Conservation (phyloP, 2,329 filamentous ascomycete species). For the Colletotrichum somersetense region DNA sequence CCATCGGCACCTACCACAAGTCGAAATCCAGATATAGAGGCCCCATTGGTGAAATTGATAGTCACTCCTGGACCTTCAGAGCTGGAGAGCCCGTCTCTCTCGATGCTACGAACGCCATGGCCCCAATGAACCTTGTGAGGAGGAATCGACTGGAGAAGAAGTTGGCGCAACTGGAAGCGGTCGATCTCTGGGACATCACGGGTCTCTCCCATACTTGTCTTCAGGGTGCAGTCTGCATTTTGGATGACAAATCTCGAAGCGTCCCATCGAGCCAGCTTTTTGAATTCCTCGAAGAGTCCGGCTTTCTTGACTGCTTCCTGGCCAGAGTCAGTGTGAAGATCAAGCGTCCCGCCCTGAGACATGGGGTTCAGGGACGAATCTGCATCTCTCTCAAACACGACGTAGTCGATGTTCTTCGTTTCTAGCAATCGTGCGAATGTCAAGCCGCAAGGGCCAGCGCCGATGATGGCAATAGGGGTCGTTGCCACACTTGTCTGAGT, state of each 20-base stretch:
- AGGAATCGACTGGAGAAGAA: conserved; percentile 51
- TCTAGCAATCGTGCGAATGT: conserved; percentile 62
- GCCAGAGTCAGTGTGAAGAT: conserved; percentile 62
- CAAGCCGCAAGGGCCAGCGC: conserved; percentile 61
- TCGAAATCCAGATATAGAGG: conserved; percentile 18
- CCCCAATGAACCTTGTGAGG: conserved; percentile 54
- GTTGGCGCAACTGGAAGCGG: conserved; percentile 50
- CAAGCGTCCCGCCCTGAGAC: conserved; percentile 57
- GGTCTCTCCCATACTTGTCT: conserved; percentile 37
- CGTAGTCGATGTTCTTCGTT: conserved; percentile 50
- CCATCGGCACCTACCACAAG: conserved; percentile 32
- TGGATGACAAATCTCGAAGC: conserved; percentile 38
- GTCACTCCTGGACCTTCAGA: background rate
- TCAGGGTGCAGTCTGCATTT: conserved; percentile 3
- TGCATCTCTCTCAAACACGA: conserved; percentile 52
- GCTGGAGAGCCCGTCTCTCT: background rate
- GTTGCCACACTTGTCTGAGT: background rate
- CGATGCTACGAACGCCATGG: background rate
- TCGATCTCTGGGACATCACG: conserved; percentile 54
- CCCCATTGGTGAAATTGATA: conserved; percentile 12
- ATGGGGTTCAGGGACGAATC: conserved; percentile 43
- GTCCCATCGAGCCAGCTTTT: conserved; percentile 50
- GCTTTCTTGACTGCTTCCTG: conserved; percentile 59
- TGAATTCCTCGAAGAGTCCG: conserved; percentile 59
- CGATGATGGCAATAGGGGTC: conserved; percentile 58